Base-by-base conservation (phyloP, 1,139 yeast genomes). In the Kluyveromyces sp. region DNA sequence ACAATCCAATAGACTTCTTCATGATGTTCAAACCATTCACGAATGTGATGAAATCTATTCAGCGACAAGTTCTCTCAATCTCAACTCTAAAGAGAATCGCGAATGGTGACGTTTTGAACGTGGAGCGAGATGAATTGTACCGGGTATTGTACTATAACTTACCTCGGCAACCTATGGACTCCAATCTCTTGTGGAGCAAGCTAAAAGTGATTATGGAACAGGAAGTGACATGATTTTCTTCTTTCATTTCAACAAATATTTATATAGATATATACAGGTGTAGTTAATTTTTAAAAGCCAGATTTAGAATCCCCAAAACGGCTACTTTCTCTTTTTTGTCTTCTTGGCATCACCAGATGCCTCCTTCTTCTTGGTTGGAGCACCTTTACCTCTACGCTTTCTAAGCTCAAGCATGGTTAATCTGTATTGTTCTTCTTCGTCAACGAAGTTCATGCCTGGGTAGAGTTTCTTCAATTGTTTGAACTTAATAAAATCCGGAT, bases 321-420 rank as follows among this genome's bases (percentile, higher is more conserved):
- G 28, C 35, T 33, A 41, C 39, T 41, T 41, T 41, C 43, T 41
- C 43, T 41, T 41, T 32, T 41, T 41, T 6, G 43, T 71, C 61
- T 69, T 70, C 51, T 65, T 66, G 61, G 72, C 71, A 37, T 59
- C 65, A 29, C 57, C 55, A 27, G 67, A 63, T 27, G 71, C 70
- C 56, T 69, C 75, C 56, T 70, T 74, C 67, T 78, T 79, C 74
- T 88, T 88, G 72, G 83, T 79, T 56, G 96, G 96, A 25, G 96
- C 94, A 65, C 95, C 95, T 68, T 88, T 88, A 64, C 88, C 90
- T 78, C 95, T 83, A 76, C 84, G 82, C 74, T 81, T 83, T 67
- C 87, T 54, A 37, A 78, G 79, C 48, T 73, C 78, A 38, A 81
- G 78, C 77, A 81, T 79, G 52, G 74, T 74, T 53, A 79, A 59